Evolutionary conservation across 257 asterid genomes (phyloP), one percentile per base, ranked within the genome.

Genomic region (Rehmannia glutinosa): DNA sequence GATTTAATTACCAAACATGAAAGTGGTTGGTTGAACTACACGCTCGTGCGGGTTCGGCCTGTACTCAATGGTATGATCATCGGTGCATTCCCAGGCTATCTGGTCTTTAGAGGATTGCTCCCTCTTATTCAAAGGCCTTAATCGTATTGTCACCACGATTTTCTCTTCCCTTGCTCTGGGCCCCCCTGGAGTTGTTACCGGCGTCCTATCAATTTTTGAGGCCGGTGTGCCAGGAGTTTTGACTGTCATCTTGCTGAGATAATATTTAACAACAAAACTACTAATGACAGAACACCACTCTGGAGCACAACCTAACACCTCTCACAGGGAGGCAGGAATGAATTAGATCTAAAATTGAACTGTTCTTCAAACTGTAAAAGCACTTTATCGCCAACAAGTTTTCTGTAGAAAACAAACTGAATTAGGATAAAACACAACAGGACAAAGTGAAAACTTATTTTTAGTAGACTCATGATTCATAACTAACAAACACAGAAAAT

Each of bases 91-190:
- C 98, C 98, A 92, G n/a, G 94, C 85, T 28, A 91, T 75, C 72
- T 83, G 86, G 68, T 92, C 98, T 73, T 90, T 92, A 5, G 90
- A 65, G 15, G 74, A 72, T 58, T 80, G 91, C 81, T 92, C 98
- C 75, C 92, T 83, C 81, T 84, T 92, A 83, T 85, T 92, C 75
- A 92, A 59, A 25, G 98, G 98, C 84, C 98, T 86, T 72, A 90
- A 70, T 69, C 98, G 47, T 33, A 92, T 92, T 1, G 98, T 92
- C 8, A 92, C 98, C 17, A 90, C 95, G 5, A 92, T 87, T 80
- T 92, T 92, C 81, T 92, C 98, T 73, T 92, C 98, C 59, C 60
- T 86, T 16, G 77, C 77, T 75, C 73, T 80, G 45, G 79, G 75
- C 41, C 92, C 92, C 24, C 86, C 90, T 25, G 95, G 96, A 36